Evolutionary conservation across 768 basidiomycete species (phyloP), one percentile per base, ranked within the genome.

Genomic region (Pulveroboletus sp.): DNA sequence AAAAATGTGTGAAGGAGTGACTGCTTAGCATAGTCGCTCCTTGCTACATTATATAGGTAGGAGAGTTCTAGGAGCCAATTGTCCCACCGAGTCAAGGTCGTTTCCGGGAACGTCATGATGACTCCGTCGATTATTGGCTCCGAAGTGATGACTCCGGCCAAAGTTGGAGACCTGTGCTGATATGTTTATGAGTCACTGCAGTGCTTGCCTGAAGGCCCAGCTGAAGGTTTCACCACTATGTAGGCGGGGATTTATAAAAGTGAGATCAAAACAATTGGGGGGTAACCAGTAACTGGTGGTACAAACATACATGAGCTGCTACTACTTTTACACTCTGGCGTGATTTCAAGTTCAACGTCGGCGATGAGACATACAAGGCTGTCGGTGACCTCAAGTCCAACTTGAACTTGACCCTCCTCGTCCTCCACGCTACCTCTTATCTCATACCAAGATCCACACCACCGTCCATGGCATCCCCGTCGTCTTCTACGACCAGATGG

Each of bases 401-500:
- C 8, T 9, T 29, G 9, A 29, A n/a, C n/a, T n/a, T 11, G 8
- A 7, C 27, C 27, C 27, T 29, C 27, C 9, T 29, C 27, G 27
- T 29, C 9, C 4, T 29, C 27, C 27, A 29, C 27, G 27, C 56
- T 76, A 74, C 53, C 49, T 77, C 47, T 46, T 66, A 31, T 63
- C 72, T 12, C 54, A 70, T 38, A 56, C 51, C 40, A 67, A 70
- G 45, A 61, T 77, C 40, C 50, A 59, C 20, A 34, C 45, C 43
- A 14, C 38, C n/a, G n/a, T n/a, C 19, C 45, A 57, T 33, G 53
- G 50, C 43, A 68, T 69, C 39, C 70, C 76, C 24, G 63, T 79
- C 50, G 60, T 79, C 33, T 67, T 78, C 54, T 77, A 79, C 47
- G 77, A 78, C 56, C 77, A 78, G 61, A 51, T 79, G 40, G 77